Percentiles rank a stretch among this genome's conserved stretches.
Evolutionary conservation across 2,329 filamentous ascomycete genomes (phyloP).

Genomic region (Fusarium oxysporum): DNA sequence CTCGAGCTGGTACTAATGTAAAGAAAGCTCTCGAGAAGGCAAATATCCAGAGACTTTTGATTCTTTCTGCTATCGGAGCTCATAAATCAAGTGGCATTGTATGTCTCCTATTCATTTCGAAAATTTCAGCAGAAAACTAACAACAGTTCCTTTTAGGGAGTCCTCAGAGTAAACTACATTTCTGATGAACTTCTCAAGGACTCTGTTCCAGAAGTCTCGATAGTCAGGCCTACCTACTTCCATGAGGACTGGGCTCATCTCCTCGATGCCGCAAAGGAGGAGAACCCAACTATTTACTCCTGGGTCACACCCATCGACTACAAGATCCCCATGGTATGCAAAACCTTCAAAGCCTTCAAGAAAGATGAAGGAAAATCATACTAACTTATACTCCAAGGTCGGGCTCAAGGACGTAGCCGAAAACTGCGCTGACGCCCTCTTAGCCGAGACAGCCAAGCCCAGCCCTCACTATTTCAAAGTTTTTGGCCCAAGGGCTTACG

Average conservation of each 20-base stretch:
- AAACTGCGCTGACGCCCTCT: slow-evolving; percentile 40
- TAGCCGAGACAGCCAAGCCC: slow-evolving; percentile 18
- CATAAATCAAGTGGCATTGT: slow-evolving; percentile 48
- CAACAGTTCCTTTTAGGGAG: slow-evolving; percentile 34
- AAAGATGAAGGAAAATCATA: background rate
- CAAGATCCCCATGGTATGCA: slow-evolving; percentile 49
- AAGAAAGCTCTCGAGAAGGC: slow-evolving; percentile 37
- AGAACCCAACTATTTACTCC: slow-evolving; percentile 44
- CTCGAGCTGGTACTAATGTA: slow-evolving; percentile 26
- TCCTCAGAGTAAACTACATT: slow-evolving; percentile 40
- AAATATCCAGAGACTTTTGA: slow-evolving; percentile 36
- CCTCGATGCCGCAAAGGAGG: slow-evolving; percentile 35
- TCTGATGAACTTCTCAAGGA: slow-evolving; percentile 37
- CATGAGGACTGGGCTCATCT: slow-evolving; percentile 38
- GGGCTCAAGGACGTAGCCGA: slow-evolving; percentile 47
- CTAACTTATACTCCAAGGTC: slow-evolving; percentile 35
- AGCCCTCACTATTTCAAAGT: slow-evolving; percentile 41
- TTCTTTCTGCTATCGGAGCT: slow-evolving; percentile 48
- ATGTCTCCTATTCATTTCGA: background rate
- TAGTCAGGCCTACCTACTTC: slow-evolving; percentile 40
- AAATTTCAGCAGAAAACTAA: background rate
- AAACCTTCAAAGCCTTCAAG: accelerated
- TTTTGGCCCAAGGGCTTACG: slow-evolving; percentile 47
- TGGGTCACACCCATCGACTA: slow-evolving; percentile 45
- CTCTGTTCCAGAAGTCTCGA: slow-evolving; percentile 33